Conservation (phyloP, 139 green algal genomes). For the Chlamydomonas sp. region DNA sequence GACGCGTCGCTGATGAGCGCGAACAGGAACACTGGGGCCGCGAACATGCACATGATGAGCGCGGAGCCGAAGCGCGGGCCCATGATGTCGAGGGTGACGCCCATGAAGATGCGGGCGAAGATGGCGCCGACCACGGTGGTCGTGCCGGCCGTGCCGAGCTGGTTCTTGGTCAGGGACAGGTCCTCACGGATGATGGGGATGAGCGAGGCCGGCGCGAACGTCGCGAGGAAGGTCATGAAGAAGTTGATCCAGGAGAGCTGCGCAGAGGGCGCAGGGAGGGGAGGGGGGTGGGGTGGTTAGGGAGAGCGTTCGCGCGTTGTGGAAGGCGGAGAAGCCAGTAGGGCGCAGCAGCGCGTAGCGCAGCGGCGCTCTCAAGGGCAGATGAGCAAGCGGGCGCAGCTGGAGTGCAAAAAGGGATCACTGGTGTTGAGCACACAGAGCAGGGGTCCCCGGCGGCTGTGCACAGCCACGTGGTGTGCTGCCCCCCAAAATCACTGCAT, state of each 20-base stretch:
- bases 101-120: slow-evolving; percentile 55
- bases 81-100: slow-evolving; percentile 64
- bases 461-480: too few species aligned
- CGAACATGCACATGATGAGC: slow-evolving; percentile 44
- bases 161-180: slow-evolving; percentile 61
- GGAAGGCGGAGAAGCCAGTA: too few species aligned
- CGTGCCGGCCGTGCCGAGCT: slow-evolving; percentile 23
- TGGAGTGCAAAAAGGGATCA: too few species aligned
- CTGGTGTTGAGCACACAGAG: too few species aligned
- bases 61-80: slow-evolving; percentile 54
- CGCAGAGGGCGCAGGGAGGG: too few species aligned
- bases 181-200: slow-evolving; percentile 80
- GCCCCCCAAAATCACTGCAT: too few species aligned
- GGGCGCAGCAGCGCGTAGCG: too few species aligned
- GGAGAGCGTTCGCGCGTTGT: too few species aligned
- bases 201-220: slow-evolving; percentile 68
- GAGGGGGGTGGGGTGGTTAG: too few species aligned
- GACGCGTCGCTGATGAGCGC: slow-evolving; percentile 42
- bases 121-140: slow-evolving; percentile 65
- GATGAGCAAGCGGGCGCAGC: too few species aligned
- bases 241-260: slow-evolving; percentile 83
- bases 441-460: too few species aligned
- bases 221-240: slow-evolving; percentile 86
- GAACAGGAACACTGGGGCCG: slow-evolving; percentile 68
- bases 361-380: too few species aligned